phyloP scores from a whole-genome alignment of 176 grass and related monocot species.

The Carex littledalei region DNA sequence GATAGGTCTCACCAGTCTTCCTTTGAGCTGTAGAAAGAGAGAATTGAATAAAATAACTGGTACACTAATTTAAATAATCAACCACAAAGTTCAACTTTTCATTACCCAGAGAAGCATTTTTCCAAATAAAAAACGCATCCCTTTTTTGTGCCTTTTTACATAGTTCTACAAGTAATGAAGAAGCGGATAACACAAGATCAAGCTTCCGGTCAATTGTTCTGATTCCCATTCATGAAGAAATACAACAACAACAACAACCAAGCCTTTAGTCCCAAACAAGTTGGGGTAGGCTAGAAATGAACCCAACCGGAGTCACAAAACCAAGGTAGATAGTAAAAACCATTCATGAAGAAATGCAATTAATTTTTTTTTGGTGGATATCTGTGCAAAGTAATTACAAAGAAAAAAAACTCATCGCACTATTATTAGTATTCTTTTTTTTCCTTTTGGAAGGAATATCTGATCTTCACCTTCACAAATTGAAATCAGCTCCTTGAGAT shows the following conservation, averaged over 20 bases:
- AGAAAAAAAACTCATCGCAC: neutral
- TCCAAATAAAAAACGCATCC: neutral
- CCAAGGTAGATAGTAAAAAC: too few relatives aligned
- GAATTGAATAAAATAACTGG: neutral
- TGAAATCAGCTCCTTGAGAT: slow-evolving; percentile 78
- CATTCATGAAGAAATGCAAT: neutral
- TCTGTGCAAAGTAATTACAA: neutral
- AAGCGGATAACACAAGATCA: neutral
- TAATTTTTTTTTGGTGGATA: neutral
- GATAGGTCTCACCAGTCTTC: slow-evolving; percentile 69
- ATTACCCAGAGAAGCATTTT: neutral
- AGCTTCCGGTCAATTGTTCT: neutral
- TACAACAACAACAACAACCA: neutral
- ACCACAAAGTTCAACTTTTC: slow-evolving; percentile 15
- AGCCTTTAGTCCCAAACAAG: too few relatives aligned
- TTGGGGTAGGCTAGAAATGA: too few relatives aligned
- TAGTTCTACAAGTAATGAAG: neutral
- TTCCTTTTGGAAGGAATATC: neutral
- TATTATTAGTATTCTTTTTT: neutral
- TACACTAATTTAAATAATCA: slow-evolving; percentile 1
- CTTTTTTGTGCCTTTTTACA: neutral
- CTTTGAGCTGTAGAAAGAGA: slow-evolving; percentile 57
- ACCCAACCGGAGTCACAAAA: too few relatives aligned
- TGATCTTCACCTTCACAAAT: slow-evolving; percentile 67
- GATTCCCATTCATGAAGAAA: neutral